Conservation (phyloP, 805 yeast genomes). For the Maudiozyma bulderi region DNA sequence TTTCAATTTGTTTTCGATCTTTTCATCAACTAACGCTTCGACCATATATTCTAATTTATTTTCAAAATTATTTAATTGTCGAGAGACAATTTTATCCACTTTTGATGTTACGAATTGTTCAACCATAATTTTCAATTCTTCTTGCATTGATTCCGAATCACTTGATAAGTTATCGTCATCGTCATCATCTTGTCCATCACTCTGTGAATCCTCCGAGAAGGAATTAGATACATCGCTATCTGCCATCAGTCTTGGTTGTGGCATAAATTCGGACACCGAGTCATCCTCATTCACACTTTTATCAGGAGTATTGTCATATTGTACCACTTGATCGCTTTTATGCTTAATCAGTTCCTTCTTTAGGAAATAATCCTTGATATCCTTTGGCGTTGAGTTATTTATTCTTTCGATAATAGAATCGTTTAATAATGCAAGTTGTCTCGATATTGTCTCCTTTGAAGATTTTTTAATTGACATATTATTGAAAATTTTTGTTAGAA, state of each 20-base stretch:
- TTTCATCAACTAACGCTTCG: constrained; percentile 10
- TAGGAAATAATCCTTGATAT: constrained; percentile 11
- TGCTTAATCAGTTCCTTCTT: constrained; percentile 8
- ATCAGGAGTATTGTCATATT: neutral
- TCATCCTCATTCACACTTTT: neutral
- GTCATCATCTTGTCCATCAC: neutral
- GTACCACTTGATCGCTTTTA: neutral
- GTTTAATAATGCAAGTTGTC: constrained; percentile 18
- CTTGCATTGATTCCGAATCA: constrained; percentile 13
- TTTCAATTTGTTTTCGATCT: constrained; percentile 5
- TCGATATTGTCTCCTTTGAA: constrained; percentile 17
- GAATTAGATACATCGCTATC: neutral
- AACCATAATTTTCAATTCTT: constrained; percentile 21
- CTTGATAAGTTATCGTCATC: constrained; percentile 1
- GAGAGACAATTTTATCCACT: constrained; percentile 11
- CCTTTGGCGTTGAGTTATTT: constrained; percentile 13
- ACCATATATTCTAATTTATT: constrained; percentile 9
- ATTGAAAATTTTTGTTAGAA: constrained; percentile 22
- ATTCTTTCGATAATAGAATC: constrained; percentile 16
- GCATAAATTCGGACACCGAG: neutral
- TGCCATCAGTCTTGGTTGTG: constrained; percentile 1
- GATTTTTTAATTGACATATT: constrained; percentile 22
- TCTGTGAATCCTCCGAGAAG: neutral
- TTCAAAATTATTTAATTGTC: constrained; percentile 13
- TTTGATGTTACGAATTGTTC: constrained; percentile 20